These are phyloP conservation scores for Pachyrhizus erosus DNA, from an alignment of 306 rosid genomes.

Conservation along the genomic window DNA sequence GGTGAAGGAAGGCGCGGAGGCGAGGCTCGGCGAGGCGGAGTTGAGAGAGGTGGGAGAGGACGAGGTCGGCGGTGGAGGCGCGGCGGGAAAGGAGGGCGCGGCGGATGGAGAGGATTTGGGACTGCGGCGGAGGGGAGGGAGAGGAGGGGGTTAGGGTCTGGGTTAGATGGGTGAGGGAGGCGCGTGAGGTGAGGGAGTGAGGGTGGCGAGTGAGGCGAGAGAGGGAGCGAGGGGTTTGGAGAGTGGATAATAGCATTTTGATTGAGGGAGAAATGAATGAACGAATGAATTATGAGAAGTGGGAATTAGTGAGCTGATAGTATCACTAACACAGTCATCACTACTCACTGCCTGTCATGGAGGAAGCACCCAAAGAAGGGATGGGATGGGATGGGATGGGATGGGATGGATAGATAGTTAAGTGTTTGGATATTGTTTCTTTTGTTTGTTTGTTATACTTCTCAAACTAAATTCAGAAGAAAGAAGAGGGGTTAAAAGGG, in stretches of 20 bases:
- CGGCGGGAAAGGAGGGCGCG: conserved; percentile 76
- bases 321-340: no score
- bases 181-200: conserved; percentile 53
- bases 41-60: conserved; percentile 66
- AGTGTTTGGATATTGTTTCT: no score
- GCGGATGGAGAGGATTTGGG: conserved; percentile 87
- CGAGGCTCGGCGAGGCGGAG: conserved; percentile 77
- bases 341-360: no score
- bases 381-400: no score
- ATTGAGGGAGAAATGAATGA: neutral
- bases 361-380: no score
- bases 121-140: conserved; percentile 48
- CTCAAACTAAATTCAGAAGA: no score
- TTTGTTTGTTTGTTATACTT: no score
- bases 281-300: no score
- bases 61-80: conserved; percentile 70
- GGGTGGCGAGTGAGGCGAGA: conserved; percentile 47
- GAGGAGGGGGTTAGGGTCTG: conserved; percentile 49
- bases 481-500: no score
- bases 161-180: conserved; percentile 50
- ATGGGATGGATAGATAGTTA: no score
- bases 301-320: no score
- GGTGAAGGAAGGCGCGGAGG: conserved; percentile 83
- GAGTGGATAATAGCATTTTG: conserved; percentile 61
- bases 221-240: conserved; percentile 81